A percentile compares a stretch with the other conserved stretches of the same genome.
These are phyloP conservation scores for Pseudocercospora eumusae DNA, from an alignment of 2,329 filamentous ascomycete genomes.

Conservation along the genomic window DNA sequence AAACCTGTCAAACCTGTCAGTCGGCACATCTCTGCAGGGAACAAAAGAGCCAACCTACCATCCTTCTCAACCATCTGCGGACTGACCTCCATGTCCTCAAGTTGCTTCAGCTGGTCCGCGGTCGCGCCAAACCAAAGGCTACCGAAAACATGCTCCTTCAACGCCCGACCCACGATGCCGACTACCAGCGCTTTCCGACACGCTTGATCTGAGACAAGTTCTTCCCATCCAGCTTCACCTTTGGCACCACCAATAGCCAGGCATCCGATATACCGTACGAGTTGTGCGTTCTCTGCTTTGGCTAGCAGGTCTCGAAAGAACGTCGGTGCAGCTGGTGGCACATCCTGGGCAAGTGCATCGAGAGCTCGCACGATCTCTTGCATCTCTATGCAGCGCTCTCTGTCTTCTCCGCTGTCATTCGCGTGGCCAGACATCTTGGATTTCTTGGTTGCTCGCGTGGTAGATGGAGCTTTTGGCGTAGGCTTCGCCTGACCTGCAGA, in stretches of 20 bases:
- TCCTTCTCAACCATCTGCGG: conserved; percentile 43
- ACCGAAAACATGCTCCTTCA: conserved; percentile 38
- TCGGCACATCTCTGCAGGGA: neutral
- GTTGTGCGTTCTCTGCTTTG: conserved; percentile 15
- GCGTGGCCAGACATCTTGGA: conserved; percentile 1
- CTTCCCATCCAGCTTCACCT: conserved; percentile 30
- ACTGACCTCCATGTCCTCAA: conserved; percentile 42
- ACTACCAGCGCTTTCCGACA: conserved; percentile 31
- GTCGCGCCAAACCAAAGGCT: conserved; percentile 35
- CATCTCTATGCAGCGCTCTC: neutral
- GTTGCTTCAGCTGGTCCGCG: conserved; percentile 28
- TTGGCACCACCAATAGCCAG: conserved; percentile 32
- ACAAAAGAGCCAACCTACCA: conserved; percentile 33
- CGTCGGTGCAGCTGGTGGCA: neutral
- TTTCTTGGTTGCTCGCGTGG: neutral
- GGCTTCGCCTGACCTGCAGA: neutral
- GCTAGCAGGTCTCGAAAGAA: conserved; percentile 16
- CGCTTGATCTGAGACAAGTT: conserved; percentile 25
- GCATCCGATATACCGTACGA: conserved; percentile 39
- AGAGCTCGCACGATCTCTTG: neutral
- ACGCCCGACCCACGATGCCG: conserved; percentile 34
- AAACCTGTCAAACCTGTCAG: conserved; percentile 32
- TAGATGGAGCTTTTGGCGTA: neutral
- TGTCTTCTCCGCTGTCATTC: neutral
- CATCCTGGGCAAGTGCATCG: neutral